A percentile compares a stretch with the other conserved stretches of the same genome.
Evolutionary conservation across 2,329 filamentous ascomycete species (phyloP).

Genomic region (Fonsecaea multimorphosa): DNA sequence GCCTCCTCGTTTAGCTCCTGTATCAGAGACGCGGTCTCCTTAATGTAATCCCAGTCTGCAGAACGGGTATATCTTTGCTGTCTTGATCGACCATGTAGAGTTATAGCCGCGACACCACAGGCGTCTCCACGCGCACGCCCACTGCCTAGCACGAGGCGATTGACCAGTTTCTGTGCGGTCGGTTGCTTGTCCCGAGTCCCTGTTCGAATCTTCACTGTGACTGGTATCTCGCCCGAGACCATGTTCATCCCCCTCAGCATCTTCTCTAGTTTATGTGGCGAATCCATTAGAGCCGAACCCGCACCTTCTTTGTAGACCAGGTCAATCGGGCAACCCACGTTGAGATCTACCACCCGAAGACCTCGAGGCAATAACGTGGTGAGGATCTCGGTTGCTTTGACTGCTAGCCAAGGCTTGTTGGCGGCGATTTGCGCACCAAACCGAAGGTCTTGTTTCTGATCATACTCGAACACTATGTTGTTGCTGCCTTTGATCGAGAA

Average conservation of each 20-base stretch:
- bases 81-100: conserved; percentile 88
- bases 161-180: conserved; percentile 79
- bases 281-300: conserved; percentile 90
- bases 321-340: conserved; percentile 97
- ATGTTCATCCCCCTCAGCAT: conserved; percentile 96
- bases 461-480: conserved; percentile 73
- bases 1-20: conserved; percentile 75
- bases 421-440: conserved; percentile 94
- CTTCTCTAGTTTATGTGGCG: conserved; percentile 85
- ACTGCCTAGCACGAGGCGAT: conserved; percentile 77
- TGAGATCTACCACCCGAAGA: conserved; percentile 89
- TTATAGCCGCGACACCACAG: conserved; percentile 90
- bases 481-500: conserved; percentile 58
- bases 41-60: conserved; percentile 96
- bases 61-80: conserved; percentile 91
- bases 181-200: conserved; percentile 81
- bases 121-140: conserved; percentile 61
- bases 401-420: conserved; percentile 87
- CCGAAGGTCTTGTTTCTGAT: conserved; percentile 80
- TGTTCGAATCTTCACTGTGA: conserved; percentile 93
- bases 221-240: conserved; percentile 86
- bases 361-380: conserved; percentile 73
- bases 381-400: conserved; percentile 85
- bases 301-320: conserved; percentile 86
- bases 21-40: conserved; percentile 84